Conservation (phyloP, 257 asterid species). For the Ophiorrhiza pumila region DNA sequence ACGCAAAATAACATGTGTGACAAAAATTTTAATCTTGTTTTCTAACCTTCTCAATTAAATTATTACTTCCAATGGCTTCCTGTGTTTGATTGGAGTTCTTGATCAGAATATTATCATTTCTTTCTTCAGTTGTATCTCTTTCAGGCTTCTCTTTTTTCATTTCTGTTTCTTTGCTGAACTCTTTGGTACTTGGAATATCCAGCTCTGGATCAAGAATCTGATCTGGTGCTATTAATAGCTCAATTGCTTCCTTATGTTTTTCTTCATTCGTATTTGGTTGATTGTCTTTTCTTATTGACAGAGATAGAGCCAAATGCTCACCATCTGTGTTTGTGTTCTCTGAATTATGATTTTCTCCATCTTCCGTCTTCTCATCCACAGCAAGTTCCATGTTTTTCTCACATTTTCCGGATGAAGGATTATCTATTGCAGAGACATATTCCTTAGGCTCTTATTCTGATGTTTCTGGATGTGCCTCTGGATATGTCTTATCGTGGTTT, state of each 20-base stretch:
- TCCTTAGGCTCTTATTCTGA: constrained; percentile 4
- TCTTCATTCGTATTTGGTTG: background rate
- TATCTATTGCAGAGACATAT: background rate
- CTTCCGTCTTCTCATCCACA: background rate
- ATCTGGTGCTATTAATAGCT: background rate
- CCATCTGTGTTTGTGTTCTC: background rate
- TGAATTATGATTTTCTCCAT: background rate
- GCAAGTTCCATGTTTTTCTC: constrained; percentile 7
- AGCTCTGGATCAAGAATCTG: background rate
- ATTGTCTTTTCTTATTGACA: background rate
- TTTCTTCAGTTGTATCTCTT: no score
- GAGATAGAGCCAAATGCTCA: no score
- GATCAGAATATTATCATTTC: no score
- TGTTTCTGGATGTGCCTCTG: no score
- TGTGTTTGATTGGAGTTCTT: no score
- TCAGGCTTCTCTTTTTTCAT: no score
- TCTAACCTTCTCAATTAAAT: no score
- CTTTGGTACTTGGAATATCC: background rate
- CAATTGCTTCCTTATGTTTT: background rate
- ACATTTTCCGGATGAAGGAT: background rate
- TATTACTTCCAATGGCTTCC: no score
- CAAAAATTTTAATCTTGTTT: no score
- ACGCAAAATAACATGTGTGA: no score
- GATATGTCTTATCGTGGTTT: no score
- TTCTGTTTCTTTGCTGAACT: background rate